These are phyloP conservation scores for Kuraishia capsulata DNA, from an alignment of 805 yeast species.

Conservation along the genomic window DNA sequence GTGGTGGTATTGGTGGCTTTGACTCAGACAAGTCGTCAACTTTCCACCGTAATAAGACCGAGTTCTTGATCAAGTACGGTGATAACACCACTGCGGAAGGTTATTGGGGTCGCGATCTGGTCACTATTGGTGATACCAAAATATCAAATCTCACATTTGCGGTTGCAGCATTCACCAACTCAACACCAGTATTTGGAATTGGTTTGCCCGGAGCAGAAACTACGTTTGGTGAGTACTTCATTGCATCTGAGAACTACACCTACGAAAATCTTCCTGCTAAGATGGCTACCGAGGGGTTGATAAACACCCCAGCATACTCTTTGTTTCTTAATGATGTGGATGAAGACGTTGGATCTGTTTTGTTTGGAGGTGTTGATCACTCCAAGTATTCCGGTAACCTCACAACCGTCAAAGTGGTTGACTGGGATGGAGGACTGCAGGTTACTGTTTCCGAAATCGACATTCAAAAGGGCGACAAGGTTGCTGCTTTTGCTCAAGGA, in stretches of 20 bases:
- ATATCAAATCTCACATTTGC: constrained; percentile 58
- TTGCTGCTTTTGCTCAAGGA: constrained; percentile 15
- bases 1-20: constrained; percentile 40
- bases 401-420: constrained; percentile 37
- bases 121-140: constrained; percentile 39
- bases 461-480: constrained; percentile 11
- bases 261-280: constrained; percentile 63
- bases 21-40: constrained; percentile 28
- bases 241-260: constrained; percentile 16
- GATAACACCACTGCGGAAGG: constrained; percentile 41
- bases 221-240: constrained; percentile 30
- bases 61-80: constrained; percentile 36
- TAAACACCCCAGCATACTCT: constrained; percentile 49
- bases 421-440: constrained; percentile 35
- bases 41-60: constrained; percentile 29
- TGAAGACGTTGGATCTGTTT: constrained; percentile 38
- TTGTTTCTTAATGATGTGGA: constrained; percentile 41
- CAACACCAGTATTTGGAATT: constrained; percentile 60
- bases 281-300: constrained; percentile 49
- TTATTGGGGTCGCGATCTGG: constrained; percentile 54
- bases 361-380: constrained; percentile 69
- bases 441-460: constrained; percentile 35
- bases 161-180: constrained; percentile 56
- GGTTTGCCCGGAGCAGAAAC: constrained; percentile 65
- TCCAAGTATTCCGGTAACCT: constrained; percentile 49